Percentiles rank a stretch among this genome's conserved stretches.
Evolutionary conservation across 345 rosid genomes (phyloP).

Genomic region (Psidium guajava): DNA sequence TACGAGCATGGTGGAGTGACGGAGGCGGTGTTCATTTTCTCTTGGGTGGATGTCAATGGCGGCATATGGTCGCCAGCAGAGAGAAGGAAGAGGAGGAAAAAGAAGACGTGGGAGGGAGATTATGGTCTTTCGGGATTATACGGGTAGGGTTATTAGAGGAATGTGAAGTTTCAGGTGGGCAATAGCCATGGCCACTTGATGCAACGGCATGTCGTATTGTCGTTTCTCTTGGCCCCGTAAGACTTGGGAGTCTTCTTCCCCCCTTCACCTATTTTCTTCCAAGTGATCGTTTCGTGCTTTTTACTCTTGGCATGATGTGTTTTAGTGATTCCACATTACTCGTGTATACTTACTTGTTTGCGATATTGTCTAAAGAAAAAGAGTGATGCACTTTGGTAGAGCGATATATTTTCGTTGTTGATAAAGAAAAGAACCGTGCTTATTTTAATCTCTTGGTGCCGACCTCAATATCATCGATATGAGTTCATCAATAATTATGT

Average conservation of each 20-base stretch:
- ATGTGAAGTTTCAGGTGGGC: not conserved
- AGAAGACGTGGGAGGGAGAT: not conserved
- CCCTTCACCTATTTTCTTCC: not conserved
- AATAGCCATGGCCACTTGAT: not conserved
- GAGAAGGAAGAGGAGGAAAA: not conserved
- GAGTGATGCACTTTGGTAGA: not conserved
- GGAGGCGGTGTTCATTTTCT: not conserved
- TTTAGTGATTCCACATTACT: not conserved
- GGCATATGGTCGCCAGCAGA: not conserved
- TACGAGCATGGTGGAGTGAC: not conserved
- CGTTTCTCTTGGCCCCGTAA: not conserved
- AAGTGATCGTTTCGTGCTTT: too few species aligned
- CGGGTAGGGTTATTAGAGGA: not conserved
- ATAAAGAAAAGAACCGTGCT: not conserved
- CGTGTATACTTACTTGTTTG: not conserved
- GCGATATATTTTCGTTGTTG: too few species aligned
- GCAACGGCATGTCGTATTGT: not conserved
- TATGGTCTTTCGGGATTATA: not conserved
- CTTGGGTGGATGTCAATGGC: not conserved
- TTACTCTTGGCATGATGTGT: not conserved
- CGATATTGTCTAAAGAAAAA: not conserved
- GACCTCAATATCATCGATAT: not conserved
- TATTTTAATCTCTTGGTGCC: not conserved
- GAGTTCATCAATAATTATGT: not conserved
- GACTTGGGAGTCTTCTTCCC: not conserved